A percentile compares a stretch with the other conserved stretches of the same genome.
These are phyloP conservation scores for Chrysosphaeria jannelii DNA, from an alignment of 2,329 filamentous ascomycete species.

Conservation along the genomic window DNA sequence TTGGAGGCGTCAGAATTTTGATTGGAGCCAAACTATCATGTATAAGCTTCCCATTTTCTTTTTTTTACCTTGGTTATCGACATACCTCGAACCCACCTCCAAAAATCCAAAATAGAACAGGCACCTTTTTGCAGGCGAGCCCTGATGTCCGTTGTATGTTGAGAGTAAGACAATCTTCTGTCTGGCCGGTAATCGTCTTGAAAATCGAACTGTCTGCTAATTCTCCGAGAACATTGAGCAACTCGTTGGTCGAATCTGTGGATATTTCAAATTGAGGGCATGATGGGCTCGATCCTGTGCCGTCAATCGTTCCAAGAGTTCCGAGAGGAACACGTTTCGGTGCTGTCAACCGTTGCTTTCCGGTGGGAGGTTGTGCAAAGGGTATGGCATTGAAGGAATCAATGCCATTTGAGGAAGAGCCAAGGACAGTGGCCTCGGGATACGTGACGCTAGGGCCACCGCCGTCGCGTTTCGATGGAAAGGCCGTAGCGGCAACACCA, in stretches of 20 bases:
- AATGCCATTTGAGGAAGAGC: conserved; percentile 10
- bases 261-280: conserved; percentile 46
- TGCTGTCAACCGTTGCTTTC: conserved; percentile 33
- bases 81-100: conserved; percentile 34
- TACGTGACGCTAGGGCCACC: conserved; percentile 2
- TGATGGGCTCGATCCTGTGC: conserved; percentile 22
- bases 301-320: conserved; percentile 27
- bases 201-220: conserved; percentile 16
- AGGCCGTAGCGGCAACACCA: too few relatives aligned
- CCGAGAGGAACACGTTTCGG: conserved; percentile 25
- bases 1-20: conserved; percentile 20
- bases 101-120: conserved; percentile 42
- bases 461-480: too few relatives aligned
- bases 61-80: conserved; percentile 1
- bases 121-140: conserved; percentile 22
- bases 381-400: conserved; percentile 50
- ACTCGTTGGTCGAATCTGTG: conserved; percentile 13
- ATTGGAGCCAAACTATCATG: conserved; percentile 13
- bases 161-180: conserved; percentile 34
- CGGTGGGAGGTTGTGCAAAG: conserved; percentile 39
- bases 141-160: conserved; percentile 27
- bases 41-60: neutral
- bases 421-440: conserved; percentile 3
- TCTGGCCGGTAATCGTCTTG: conserved; percentile 19
- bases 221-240: conserved; percentile 16